A percentile compares a stretch with the other conserved stretches of the same genome.
Conservation (phyloP, 225 moss, liverwort and hornwort genomes). For the Lunularia cruciata region DNA sequence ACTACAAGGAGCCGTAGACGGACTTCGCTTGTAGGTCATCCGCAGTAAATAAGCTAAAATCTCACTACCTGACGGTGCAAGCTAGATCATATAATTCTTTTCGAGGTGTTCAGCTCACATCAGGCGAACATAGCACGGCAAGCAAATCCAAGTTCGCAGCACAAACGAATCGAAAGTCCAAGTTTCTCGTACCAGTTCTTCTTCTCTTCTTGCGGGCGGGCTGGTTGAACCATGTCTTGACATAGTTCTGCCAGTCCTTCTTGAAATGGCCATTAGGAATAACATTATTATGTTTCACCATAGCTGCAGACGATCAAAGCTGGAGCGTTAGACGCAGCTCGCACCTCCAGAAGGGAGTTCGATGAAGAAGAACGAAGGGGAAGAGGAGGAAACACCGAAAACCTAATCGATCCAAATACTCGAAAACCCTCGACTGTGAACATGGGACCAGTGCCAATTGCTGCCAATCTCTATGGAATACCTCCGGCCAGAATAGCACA, state of each 20-base stretch:
- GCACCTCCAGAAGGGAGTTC: background rate
- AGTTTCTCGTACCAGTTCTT: slow-evolving; percentile 65
- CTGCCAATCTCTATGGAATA: background rate
- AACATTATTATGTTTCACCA: slow-evolving; percentile 84
- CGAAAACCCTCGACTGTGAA: background rate
- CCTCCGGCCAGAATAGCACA: background rate
- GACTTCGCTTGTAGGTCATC: too few species aligned
- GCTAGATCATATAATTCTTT: too few species aligned
- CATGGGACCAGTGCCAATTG: background rate
- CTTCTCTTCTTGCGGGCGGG: slow-evolving; percentile 77
- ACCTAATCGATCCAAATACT: slow-evolving; percentile 10
- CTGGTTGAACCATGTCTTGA: slow-evolving; percentile 79
- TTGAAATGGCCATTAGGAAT: slow-evolving; percentile 97
- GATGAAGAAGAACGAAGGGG: background rate
- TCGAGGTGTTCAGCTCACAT: too few species aligned
- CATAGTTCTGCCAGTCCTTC: slow-evolving; percentile 90
- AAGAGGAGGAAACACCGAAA: background rate
- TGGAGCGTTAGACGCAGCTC: background rate
- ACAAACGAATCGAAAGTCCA: too few species aligned
- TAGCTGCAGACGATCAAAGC: slow-evolving; percentile 25
- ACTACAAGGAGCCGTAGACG: too few species aligned
- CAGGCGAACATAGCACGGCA: too few species aligned
- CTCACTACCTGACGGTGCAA: too few species aligned
- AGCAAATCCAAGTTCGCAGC: too few species aligned
- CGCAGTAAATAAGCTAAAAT: too few species aligned